These are phyloP conservation scores for Neophaeococcomyces aloes DNA, from an alignment of 2,329 filamentous ascomycete genomes.

Conservation along the genomic window DNA sequence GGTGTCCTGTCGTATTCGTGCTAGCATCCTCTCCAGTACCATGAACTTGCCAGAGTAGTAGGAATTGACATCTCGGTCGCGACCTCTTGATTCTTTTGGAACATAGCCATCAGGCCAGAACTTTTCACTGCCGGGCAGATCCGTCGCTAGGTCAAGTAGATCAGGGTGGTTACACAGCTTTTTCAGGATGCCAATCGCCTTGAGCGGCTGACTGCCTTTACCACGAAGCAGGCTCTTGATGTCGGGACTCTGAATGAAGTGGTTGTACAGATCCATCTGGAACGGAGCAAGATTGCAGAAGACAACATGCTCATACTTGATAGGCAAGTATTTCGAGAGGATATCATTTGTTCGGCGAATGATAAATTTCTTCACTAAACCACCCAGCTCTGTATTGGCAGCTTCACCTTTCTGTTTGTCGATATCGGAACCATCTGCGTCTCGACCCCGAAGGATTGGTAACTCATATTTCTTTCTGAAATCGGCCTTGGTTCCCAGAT, in stretches of 20 bases:
- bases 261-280: conserved; percentile 86
- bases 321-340: conserved; percentile 87
- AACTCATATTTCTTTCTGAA: conserved; percentile 92
- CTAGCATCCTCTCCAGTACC: conserved; percentile 95
- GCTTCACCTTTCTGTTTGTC: conserved; percentile 77
- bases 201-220: conserved; percentile 90
- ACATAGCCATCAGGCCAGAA: conserved; percentile 79
- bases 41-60: conserved; percentile 99
- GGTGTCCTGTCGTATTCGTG: conserved; percentile 86
- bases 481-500: conserved; percentile 77
- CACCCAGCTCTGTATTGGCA: conserved; percentile 67
- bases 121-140: conserved; percentile 76
- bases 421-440: conserved; percentile 75
- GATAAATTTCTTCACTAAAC: conserved; percentile 93
- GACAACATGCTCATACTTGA: conserved; percentile 98
- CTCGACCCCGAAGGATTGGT: conserved; percentile 81
- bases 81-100: conserved; percentile 73
- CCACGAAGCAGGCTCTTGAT: conserved; percentile 85
- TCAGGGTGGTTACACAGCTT: conserved; percentile 98
- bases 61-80: conserved; percentile 82
- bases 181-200: conserved; percentile 92
- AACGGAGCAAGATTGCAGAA: conserved; percentile 94
- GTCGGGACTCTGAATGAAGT: conserved; percentile 91
- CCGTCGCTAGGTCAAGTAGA: conserved; percentile 68
- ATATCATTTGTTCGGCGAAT: conserved; percentile 97